Evolutionary conservation across 768 basidiomycete species (phyloP).

Genomic region (Albatrellus ellisii): DNA sequence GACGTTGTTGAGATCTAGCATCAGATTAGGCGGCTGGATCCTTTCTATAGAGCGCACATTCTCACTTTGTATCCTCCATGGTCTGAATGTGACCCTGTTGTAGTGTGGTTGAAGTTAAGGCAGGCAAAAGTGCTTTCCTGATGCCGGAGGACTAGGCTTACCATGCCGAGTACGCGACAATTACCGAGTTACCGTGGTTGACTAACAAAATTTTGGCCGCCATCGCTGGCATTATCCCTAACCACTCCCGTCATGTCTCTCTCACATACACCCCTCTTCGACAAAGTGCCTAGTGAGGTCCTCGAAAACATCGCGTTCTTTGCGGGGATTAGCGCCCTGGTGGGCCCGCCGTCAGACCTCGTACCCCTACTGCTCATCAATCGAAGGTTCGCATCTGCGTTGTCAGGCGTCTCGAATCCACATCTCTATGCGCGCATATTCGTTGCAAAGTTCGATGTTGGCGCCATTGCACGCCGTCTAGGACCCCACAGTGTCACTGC

Average conservation of each 20-base stretch:
- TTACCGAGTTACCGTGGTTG: too few species aligned
- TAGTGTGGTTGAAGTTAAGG: too few species aligned
- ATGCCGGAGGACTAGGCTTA: too few species aligned
- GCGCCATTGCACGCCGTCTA: slow-evolving; percentile 35
- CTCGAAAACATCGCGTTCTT: slow-evolving; percentile 69
- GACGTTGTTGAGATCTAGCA: slow-evolving; percentile 56
- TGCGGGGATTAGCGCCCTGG: slow-evolving; percentile 28
- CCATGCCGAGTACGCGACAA: too few species aligned
- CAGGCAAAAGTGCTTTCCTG: too few species aligned
- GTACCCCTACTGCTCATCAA: slow-evolving; percentile 41
- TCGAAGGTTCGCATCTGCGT: slow-evolving; percentile 30
- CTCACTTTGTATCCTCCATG: too few species aligned
- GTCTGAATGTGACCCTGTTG: too few species aligned
- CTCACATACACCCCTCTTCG: slow-evolving; percentile 25
- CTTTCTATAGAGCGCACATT: too few species aligned
- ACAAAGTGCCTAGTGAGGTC: slow-evolving; percentile 58
- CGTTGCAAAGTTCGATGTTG: slow-evolving; percentile 48
- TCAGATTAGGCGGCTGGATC: too few species aligned
- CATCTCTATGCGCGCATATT: slow-evolving; percentile 67
- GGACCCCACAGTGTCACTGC: slow-evolving; percentile 28
- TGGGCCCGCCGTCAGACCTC: slow-evolving; percentile 52
- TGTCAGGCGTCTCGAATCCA: slow-evolving; percentile 44
- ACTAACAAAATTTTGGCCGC: too few species aligned
- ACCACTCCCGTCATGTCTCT: too few species aligned
- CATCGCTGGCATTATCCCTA: too few species aligned